Evolutionary conservation across 768 basidiomycete genomes (phyloP).

Genomic region (Pholiota microspora): DNA sequence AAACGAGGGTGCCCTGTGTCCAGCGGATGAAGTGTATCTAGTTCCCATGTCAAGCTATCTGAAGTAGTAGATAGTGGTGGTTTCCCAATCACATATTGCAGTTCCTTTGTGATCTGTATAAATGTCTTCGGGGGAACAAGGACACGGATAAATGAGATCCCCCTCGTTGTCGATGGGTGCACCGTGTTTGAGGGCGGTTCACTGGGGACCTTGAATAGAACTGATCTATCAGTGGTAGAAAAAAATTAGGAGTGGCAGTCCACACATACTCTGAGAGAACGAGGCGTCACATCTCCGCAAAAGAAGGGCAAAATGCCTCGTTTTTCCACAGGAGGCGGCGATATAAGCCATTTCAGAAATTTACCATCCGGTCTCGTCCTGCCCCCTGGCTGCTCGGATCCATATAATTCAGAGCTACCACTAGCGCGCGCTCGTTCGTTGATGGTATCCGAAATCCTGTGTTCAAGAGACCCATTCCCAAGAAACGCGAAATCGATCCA

Average conservation of each 20-base stretch:
- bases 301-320: conserved; percentile 59
- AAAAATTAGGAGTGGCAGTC: background rate
- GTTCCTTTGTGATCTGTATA: conserved; percentile 28
- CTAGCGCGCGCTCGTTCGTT: conserved; percentile 47
- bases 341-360: conserved; percentile 58
- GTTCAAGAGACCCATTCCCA: conserved; percentile 41
- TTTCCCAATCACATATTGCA: conserved; percentile 49
- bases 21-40: conserved; percentile 27
- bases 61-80: conserved; percentile 26
- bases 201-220: conserved; percentile 42
- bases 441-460: conserved; percentile 48
- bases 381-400: conserved; percentile 48
- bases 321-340: conserved; percentile 27
- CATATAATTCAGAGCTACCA: conserved; percentile 40
- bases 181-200: conserved; percentile 42
- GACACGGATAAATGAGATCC: conserved; percentile 50
- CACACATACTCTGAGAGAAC: conserved; percentile 52
- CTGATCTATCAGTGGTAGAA: background rate
- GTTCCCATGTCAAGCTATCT: conserved; percentile 36
- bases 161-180: conserved; percentile 49
- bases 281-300: conserved; percentile 70
- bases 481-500: conserved; percentile 72
- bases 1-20: conserved; percentile 21
- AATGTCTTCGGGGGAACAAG: conserved; percentile 33
- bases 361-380: conserved; percentile 54